Base-by-base conservation (phyloP, 148 eudicot species). In the Suaeda aralocaspica region DNA sequence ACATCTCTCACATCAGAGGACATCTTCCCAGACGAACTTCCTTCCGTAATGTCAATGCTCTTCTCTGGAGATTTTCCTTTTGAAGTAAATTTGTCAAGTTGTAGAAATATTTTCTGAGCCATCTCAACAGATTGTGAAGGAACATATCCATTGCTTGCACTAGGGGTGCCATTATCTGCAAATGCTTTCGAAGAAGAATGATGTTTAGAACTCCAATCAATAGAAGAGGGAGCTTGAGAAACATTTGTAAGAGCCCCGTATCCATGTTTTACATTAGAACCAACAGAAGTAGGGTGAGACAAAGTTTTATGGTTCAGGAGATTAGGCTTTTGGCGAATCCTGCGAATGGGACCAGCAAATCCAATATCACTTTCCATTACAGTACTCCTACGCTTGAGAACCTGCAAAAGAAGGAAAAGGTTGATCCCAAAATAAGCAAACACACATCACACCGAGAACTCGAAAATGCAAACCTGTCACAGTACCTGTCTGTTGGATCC, bases 311-410 rank as follows among this genome's bases (percentile, higher is more conserved):
- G 83, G 79, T 82, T 78, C 24, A 84, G 71, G 60, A 91, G 92
- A 85, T 88, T 91, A 24, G 88, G 75, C 73, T 95, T 95, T 75
- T 95, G 97, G 11, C 97, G 86, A 67, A 85, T 90, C 77, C 96
- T 86, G 33, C 99, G 86, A n/a, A 95, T 85, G 44, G 96, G 92
- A 51, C 97, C 97, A 67, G 75, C 77, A 52, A 91, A 78, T 22
- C 97, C 97, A 72, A 86, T 77, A 79, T 88, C 93, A 79, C 81
- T 88, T 63, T 95, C 97, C 26, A 91, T 64, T 46, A 76, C 86
- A 71, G 90, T 81, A 78, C 90, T 85, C 81, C 96, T 81, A 30
- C 96, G 93, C 74, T 95, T 95, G 49, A 88, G 77, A 75, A 78
- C 84, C 99, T 93, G 83, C 29, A 67, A 80, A 30, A 26, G 64